Percentiles rank a stretch among this genome's conserved stretches.
Evolutionary conservation across 768 basidiomycete species (phyloP).

Genomic region (Lentinula guzmanii): DNA sequence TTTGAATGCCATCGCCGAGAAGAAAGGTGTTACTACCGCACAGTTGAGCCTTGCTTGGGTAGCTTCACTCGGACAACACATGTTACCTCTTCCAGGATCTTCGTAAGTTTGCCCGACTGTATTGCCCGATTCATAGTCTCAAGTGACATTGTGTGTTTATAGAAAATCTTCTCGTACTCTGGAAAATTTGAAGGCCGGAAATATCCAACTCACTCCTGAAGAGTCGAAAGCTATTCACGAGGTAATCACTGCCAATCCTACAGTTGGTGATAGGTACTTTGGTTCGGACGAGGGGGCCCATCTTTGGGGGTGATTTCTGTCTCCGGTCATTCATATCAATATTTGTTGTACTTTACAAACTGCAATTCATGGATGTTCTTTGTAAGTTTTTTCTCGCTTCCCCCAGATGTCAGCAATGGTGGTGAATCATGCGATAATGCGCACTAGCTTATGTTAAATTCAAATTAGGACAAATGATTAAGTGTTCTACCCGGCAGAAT

Average conservation of each 20-base stretch:
- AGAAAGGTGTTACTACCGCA: constrained; percentile 35
- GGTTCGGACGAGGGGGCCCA: constrained; percentile 1
- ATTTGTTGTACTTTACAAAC: too few species aligned
- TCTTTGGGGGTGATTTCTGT: constrained; percentile 2
- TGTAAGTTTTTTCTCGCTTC: background rate
- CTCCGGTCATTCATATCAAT: too few species aligned
- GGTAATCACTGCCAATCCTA: constrained; percentile 4
- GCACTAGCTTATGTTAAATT: too few species aligned
- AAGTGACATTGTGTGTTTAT: background rate
- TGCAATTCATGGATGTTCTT: too few species aligned
- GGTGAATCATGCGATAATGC: background rate
- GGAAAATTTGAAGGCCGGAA: constrained; percentile 38
- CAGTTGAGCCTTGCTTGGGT: constrained; percentile 43
- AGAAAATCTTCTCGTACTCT: constrained; percentile 26
- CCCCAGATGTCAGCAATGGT: too few species aligned
- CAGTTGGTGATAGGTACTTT: background rate
- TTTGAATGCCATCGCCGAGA: constrained; percentile 32
- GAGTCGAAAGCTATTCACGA: constrained; percentile 2
- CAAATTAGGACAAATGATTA: too few species aligned
- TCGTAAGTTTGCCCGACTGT: background rate
- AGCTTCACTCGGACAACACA: constrained; percentile 27
- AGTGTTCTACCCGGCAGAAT: too few species aligned
- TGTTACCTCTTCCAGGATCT: constrained; percentile 48
- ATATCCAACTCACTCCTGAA: constrained; percentile 11
- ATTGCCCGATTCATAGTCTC: too few species aligned